Base-by-base conservation (phyloP, 768 basidiomycete species). In the Glaciozyma martinii region DNA sequence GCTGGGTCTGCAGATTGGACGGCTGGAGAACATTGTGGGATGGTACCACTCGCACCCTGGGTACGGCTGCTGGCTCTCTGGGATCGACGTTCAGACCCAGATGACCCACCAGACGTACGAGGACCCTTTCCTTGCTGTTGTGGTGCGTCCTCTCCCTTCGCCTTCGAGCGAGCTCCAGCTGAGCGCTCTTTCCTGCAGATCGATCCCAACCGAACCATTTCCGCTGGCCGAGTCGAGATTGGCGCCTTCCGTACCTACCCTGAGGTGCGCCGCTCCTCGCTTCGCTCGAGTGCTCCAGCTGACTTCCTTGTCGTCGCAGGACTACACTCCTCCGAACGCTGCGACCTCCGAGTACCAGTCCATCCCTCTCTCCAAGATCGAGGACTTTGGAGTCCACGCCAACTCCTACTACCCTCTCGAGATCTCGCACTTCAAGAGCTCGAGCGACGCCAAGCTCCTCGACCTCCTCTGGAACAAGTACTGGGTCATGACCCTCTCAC, bases 21-120 rank as follows among this genome's bases (percentile, higher is more conserved):
- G 76, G 33, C 67, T 52, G 10, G 59, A 94, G 76, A 85, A 92
- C 75, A 86, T 85, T 10, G 88, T 93, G 70, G 91, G 91, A n/a
- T 94, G 91, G 91, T 95, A 95, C 76, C 91, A 95, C 76, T 94
- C 91, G 21, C 95, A 99, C 79, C 95, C 95, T 8, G 95, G 95
- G 19, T 99, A 98, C 75, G 95, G 95, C 23, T 99, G 95, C 77
- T 99, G 95, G 95, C 79, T 99, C 13, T 97, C 93, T 18, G 95
- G 95, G 30, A 98, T 99, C 78, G 95, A 99, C 73, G 95, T 98
- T 64, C 89, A 88, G 75, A 99, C 95, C 0, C 95, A 99, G 75
- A 82, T 89, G 79, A 91, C 85, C 73, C 93, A 97, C 76, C 94
- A 99, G 74, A 87, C 86, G 74, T 92, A 84, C 79, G 88, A 89